phyloP scores from a whole-genome alignment of 2,329 filamentous ascomycete genomes.

The Apiospora rasikravindrae region DNA sequence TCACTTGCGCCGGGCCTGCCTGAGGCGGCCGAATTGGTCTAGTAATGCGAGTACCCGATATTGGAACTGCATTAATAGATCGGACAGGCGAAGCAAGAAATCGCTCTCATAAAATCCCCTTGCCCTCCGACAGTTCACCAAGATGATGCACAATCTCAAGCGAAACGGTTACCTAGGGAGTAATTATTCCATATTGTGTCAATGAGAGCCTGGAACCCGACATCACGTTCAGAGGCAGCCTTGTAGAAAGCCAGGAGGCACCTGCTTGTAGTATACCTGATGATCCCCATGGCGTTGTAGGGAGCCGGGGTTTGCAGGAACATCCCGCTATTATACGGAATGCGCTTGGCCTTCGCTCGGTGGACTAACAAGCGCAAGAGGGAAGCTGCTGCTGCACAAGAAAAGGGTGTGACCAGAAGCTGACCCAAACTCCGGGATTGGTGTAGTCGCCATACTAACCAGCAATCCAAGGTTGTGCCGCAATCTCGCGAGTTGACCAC shows the following conservation, averaged over 20 bases:
- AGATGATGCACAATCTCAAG: neutral
- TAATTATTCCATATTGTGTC: neutral
- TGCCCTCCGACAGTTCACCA: neutral
- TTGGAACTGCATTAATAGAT: neutral
- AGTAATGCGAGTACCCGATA: neutral
- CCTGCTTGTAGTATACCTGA: no score
- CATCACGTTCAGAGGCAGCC: neutral
- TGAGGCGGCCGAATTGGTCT: neutral
- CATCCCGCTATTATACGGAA: neutral
- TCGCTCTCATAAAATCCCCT: neutral
- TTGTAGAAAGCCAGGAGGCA: neutral
- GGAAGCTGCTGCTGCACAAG: neutral
- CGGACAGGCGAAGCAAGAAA: neutral
- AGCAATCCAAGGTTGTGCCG: neutral
- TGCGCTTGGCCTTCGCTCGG: neutral
- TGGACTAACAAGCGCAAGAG: neutral
- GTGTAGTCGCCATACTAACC: neutral
- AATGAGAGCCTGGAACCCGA: neutral
- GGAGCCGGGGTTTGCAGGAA: neutral
- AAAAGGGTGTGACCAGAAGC: neutral
- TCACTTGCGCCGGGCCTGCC: neutral
- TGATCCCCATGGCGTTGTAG: neutral
- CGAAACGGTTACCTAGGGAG: neutral
- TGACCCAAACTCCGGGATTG: neutral
- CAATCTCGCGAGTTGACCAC: neutral